A percentile compares a stretch with the other conserved stretches of the same genome.
Conservation (phyloP, 208 protist species). For the Borovskyia barvae region DNA sequence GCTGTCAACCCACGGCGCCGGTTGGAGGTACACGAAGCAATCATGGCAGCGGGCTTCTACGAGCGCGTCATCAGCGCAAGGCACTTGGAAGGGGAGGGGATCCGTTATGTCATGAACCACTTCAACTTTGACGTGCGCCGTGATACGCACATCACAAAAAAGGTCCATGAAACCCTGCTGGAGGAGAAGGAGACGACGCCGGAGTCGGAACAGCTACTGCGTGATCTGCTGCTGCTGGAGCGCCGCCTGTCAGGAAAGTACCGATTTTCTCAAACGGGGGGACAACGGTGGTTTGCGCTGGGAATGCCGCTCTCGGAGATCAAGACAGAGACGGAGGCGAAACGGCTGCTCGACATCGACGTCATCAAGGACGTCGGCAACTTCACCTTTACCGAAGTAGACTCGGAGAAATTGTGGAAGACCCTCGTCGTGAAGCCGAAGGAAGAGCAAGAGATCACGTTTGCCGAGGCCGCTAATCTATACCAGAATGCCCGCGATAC, state of each 20-base stretch:
- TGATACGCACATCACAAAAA: slow-evolving; percentile 70
- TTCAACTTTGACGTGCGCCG: slow-evolving; percentile 91
- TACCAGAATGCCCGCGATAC: slow-evolving; percentile 10
- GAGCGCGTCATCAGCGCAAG: slow-evolving; percentile 51
- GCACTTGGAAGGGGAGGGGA: slow-evolving; percentile 68
- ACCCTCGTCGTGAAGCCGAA: slow-evolving; percentile 56
- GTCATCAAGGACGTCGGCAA: slow-evolving; percentile 75
- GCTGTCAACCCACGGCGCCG: slow-evolving; percentile 57
- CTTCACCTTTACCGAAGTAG: slow-evolving; percentile 37
- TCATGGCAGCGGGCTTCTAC: slow-evolving; percentile 90
- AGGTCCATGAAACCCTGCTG: slow-evolving; percentile 60
- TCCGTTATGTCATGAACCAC: slow-evolving; percentile 85
- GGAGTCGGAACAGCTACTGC: slow-evolving; percentile 78
- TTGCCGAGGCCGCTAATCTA: slow-evolving; percentile 54
- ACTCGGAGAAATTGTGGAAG: slow-evolving; percentile 78
- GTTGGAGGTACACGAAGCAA: slow-evolving; percentile 82
- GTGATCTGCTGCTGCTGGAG: slow-evolving; percentile 78
- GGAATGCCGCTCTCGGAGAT: slow-evolving; percentile 76
- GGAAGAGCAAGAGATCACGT: slow-evolving; percentile 40
- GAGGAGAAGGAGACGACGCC: slow-evolving; percentile 42
- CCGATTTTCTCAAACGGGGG: slow-evolving; percentile 70
- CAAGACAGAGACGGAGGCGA: slow-evolving; percentile 67
- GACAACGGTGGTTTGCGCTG: slow-evolving; percentile 77
- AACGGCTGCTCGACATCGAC: slow-evolving; percentile 66
- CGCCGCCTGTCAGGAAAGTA: slow-evolving; percentile 73